A percentile compares a stretch with the other conserved stretches of the same genome.
These are phyloP conservation scores for Colletotrichum lentis DNA, from an alignment of 2,329 filamentous ascomycete genomes.

Conservation along the genomic window DNA sequence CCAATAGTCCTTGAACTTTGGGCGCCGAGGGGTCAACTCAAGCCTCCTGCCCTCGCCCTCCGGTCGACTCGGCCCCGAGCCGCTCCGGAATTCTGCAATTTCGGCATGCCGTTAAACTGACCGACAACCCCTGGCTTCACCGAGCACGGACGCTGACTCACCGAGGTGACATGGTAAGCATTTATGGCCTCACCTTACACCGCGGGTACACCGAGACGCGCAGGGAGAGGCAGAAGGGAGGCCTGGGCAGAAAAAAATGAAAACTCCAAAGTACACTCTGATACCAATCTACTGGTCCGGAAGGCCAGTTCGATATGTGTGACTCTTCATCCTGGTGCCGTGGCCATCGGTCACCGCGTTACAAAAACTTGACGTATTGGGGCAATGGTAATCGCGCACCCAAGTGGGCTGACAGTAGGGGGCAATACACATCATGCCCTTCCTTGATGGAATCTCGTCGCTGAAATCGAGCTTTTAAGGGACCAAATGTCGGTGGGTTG, in stretches of 20 bases:
- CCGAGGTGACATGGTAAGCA: neutral
- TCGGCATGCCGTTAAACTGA: neutral
- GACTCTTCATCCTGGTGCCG: neutral
- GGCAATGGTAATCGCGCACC: neutral
- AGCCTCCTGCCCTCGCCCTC: too few relatives aligned
- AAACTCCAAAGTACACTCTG: neutral
- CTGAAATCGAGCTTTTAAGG: neutral
- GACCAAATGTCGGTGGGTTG: neutral
- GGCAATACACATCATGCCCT: too few relatives aligned
- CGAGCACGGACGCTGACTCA: slow-evolving; percentile 1
- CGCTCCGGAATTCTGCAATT: neutral
- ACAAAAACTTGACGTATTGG: neutral
- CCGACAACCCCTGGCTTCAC: neutral
- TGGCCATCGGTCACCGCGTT: neutral
- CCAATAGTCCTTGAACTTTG: too few relatives aligned
- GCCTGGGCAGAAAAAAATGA: neutral
- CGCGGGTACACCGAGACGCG: slow-evolving; percentile 2
- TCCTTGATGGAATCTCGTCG: neutral
- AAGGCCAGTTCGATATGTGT: neutral
- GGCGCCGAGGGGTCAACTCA: too few relatives aligned
- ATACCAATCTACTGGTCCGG: neutral
- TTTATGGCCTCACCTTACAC: slow-evolving; percentile 8
- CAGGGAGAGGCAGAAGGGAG: too few relatives aligned
- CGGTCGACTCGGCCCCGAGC: neutral
- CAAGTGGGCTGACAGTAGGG: neutral